Evolutionary conservation across 1,284 basidiomycete species (phyloP).

Genomic region (Naganishia liquefaciens): DNA sequence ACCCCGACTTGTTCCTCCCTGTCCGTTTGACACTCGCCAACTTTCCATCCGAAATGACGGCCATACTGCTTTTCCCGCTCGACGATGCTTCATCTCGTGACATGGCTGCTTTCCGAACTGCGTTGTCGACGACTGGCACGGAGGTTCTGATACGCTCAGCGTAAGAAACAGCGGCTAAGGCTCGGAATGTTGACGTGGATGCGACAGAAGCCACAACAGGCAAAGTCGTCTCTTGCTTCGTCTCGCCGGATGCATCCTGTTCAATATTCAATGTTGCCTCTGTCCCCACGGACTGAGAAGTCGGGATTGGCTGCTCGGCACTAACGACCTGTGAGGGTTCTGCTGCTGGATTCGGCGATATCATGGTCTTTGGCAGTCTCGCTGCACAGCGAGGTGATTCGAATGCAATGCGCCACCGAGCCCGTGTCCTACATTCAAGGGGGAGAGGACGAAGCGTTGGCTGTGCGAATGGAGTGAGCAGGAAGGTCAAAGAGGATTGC

Average conservation of each 20-base stretch:
- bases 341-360: too few species aligned
- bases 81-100: background rate
- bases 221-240: background rate
- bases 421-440: background rate
- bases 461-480: too few species aligned
- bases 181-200: slow-evolving; percentile 31
- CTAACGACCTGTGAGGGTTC: background rate
- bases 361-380: background rate
- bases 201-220: background rate
- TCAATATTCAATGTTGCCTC: background rate
- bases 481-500: too few species aligned
- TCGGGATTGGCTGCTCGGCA: background rate
- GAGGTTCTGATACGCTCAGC: slow-evolving; percentile 32
- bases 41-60: slow-evolving; percentile 12
- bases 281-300: background rate
- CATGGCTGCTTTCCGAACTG: background rate
- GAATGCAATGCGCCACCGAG: too few species aligned
- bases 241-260: background rate
- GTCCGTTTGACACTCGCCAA: slow-evolving; percentile 8
- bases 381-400: background rate
- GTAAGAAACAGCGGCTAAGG: slow-evolving; percentile 26
- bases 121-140: background rate
- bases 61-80: background rate
- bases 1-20: slow-evolving; percentile 10
- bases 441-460: background rate